Evolutionary conservation across 768 basidiomycete genomes (phyloP), one percentile per base, ranked within the genome.

Genomic region (Cystobasidiopsis lactophilus): DNA sequence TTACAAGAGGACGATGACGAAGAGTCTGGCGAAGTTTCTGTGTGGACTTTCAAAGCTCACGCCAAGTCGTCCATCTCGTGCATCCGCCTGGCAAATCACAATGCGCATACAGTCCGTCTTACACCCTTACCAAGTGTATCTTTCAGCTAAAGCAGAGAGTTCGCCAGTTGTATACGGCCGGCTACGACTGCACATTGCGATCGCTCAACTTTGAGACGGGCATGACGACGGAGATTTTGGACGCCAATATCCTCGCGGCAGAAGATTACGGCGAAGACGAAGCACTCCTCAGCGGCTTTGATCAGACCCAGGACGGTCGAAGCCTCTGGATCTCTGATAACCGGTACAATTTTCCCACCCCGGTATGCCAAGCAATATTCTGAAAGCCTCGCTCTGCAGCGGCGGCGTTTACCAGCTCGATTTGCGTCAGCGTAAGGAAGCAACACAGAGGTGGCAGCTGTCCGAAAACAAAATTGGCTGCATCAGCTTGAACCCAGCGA

Each of bases 131-230:
- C n/a, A n/a, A n/a, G n/a, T n/a, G n/a, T n/a, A n/a, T n/a, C n/a
- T n/a, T n/a, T n/a, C n/a, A n/a, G n/a, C n/a, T n/a, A n/a, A n/a
- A n/a, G n/a, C n/a, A n/a, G n/a, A n/a, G n/a, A n/a, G n/a, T n/a
- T n/a, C 4, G 16, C 2, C 48, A 69, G 64, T 58, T 71, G 16
- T 68, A 63, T 57, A 61, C 69, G 1, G 59, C 65, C 0, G 65
- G 66, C 0, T 70, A 71, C 61, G 70, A 71, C 57, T 65, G 64
- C 39, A 66, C 70, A 1, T 50, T 71, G 9, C 67, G 70, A 3
- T 52, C 53, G 2, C 58, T 69, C 44, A 61, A 67, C 48, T 65
- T 71, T 45, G 48, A 63, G 19, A 63, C 60, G 5, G 59, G 64
- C 31, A 54, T 52, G 21, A 69, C 67, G 21, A 60, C 60, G 23